Base-by-base conservation (phyloP, 164 flowering plant genomes). In the Pachysandra terminalis region DNA sequence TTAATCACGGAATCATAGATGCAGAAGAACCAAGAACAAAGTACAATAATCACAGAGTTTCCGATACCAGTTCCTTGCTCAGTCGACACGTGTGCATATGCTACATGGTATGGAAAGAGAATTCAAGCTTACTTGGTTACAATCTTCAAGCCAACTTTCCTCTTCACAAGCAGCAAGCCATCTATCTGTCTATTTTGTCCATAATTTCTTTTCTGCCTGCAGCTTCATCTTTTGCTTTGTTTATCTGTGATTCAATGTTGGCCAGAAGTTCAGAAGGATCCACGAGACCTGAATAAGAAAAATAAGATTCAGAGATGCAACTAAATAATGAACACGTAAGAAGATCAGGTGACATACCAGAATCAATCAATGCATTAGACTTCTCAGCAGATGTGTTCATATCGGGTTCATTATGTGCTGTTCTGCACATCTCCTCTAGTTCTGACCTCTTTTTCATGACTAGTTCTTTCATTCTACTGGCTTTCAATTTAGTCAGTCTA, bases 71-170 rank as follows among this genome's bases (percentile, higher is more conserved):
- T 60, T n/a, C n/a, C n/a, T n/a, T 37, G 51, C 10, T 2, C 10
- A 12, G 37, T 21, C 3, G 19, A 12, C 22, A 40, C 21, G 37
- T 37, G 15, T 10, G 1, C 13, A n/a, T n/a, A n/a, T n/a, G n/a
- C n/a, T n/a, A n/a, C n/a, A n/a, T n/a, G n/a, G n/a, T n/a, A n/a
- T n/a, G n/a, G n/a, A n/a, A n/a, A n/a, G n/a, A n/a, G 40, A 27
- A 37, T 52, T 68, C 61, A 51, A 58, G 61, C 78, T 80, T 80
- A 91, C 98, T 73, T 67, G 87, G 77, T 84, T 93, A 71, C 91
- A 93, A 16, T 86, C 94, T 75, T 93, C 97, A 56, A 93, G 94
- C 98, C 98, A 93, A 48, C 75, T 87, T 79, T 93, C 98, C 79
- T 93, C 98, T 65, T 91, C 94, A 76, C 96, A 86, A 9, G 91